A percentile compares a stretch with the other conserved stretches of the same genome.
Evolutionary conservation across 768 basidiomycete species (phyloP).

Genomic region (Leccinellum luteum): DNA sequence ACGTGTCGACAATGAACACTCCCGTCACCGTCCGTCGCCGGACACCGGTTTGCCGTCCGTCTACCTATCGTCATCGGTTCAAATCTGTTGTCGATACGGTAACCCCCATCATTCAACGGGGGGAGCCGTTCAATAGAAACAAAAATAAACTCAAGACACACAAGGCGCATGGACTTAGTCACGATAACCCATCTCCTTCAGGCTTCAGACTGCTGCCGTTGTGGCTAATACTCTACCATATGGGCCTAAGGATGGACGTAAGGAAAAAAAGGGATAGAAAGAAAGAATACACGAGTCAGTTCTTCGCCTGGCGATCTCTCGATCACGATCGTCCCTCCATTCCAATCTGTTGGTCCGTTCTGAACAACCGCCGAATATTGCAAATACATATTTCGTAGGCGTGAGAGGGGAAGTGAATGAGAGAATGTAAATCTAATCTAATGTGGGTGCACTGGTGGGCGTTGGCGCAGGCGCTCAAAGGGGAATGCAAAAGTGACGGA

Average conservation of each 20-base stretch:
- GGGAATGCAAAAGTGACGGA: background rate
- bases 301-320: conserved; percentile 11
- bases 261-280: background rate
- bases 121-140: background rate
- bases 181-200: no score
- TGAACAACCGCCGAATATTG: background rate
- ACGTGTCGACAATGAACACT: background rate
- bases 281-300: background rate
- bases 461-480: background rate
- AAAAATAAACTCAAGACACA: background rate
- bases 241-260: conserved; percentile 6
- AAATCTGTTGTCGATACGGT: background rate
- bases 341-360: background rate
- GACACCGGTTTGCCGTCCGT: background rate
- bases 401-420: background rate
- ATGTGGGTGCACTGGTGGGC: background rate
- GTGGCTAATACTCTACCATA: background rate
- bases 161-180: background rate
- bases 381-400: background rate
- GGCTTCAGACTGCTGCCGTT: background rate
- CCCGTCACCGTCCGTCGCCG: background rate
- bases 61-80: no score
- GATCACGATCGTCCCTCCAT: conserved; percentile 15
- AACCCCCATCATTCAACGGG: background rate
- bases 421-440: background rate